phyloP scores from a whole-genome alignment of 768 basidiomycete species.

The Lactifluus volemus region DNA sequence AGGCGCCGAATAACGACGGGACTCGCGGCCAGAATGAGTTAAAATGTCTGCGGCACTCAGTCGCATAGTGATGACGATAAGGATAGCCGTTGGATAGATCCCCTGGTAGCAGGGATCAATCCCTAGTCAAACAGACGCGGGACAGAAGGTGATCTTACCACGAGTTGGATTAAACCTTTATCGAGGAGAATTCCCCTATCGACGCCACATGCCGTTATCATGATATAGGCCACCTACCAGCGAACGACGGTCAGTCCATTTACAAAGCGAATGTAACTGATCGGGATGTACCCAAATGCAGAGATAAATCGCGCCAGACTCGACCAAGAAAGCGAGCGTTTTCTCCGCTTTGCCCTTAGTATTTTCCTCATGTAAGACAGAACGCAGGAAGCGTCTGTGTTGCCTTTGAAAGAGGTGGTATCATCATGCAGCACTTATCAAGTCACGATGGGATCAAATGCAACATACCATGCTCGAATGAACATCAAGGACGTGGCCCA shows the following conservation, averaged over 20 bases:
- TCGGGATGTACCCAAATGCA: background rate
- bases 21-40: background rate
- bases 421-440: background rate
- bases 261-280: background rate
- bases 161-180: background rate
- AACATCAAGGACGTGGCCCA: constrained; percentile 10
- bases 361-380: background rate
- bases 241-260: background rate
- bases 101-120: background rate
- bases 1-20: background rate
- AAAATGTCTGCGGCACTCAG: constrained; percentile 7
- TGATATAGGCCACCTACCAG: background rate
- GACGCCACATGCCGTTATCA: background rate
- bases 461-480: constrained; percentile 5
- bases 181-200: background rate
- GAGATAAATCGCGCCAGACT: constrained; percentile 2
- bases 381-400: background rate
- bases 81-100: constrained; percentile 4
- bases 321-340: constrained; percentile 1
- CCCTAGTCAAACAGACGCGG: background rate
- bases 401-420: background rate
- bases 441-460: background rate
- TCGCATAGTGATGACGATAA: constrained; percentile 8
- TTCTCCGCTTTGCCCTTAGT: background rate
- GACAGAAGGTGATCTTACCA: background rate